phyloP scores from a whole-genome alignment of 192 early-diverging fungal genomes.

The Coemansia sp. region DNA sequence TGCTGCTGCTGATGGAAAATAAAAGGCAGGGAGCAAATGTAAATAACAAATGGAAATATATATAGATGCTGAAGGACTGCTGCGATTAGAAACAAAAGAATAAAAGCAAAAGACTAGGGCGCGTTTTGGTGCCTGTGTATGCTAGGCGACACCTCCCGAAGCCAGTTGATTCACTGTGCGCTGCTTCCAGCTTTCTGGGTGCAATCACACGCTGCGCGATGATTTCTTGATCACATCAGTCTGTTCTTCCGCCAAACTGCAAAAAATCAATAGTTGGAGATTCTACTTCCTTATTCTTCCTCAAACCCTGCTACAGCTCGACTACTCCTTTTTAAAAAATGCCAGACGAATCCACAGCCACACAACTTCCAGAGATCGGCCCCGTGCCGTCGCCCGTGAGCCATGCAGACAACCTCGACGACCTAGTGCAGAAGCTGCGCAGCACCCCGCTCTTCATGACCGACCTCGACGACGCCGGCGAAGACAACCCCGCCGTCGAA shows the following conservation, averaged over 20 bases:
- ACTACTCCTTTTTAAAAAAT: too few relatives aligned
- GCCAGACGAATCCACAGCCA: neutral
- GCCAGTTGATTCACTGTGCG: neutral
- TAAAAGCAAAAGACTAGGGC: neutral
- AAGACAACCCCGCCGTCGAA: constrained; percentile 67
- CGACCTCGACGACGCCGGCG: constrained; percentile 59
- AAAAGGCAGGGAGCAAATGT: too few relatives aligned
- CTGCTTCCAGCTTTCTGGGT: too few relatives aligned
- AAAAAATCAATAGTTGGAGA: too few relatives aligned
- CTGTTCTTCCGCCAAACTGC: too few relatives aligned
- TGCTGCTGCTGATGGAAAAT: too few relatives aligned
- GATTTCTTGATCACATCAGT: too few relatives aligned
- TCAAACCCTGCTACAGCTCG: too few relatives aligned
- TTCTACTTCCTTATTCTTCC: too few relatives aligned
- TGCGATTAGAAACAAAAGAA: neutral
- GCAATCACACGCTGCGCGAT: too few relatives aligned
- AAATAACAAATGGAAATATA: neutral
- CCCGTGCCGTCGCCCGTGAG: constrained; percentile 20
- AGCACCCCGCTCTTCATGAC: constrained; percentile 97
- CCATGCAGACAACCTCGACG: constrained; percentile 24
- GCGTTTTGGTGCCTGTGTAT: too few relatives aligned
- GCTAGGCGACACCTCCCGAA: too few relatives aligned
- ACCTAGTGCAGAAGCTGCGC: constrained; percentile 60
- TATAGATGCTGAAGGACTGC: neutral
- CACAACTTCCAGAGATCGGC: constrained; percentile 6